Percentiles rank a stretch among this genome's conserved stretches.
These are phyloP conservation scores for Parietichytrium sp. DNA, from an alignment of 108 stramenopile species.

Conservation along the genomic window DNA sequence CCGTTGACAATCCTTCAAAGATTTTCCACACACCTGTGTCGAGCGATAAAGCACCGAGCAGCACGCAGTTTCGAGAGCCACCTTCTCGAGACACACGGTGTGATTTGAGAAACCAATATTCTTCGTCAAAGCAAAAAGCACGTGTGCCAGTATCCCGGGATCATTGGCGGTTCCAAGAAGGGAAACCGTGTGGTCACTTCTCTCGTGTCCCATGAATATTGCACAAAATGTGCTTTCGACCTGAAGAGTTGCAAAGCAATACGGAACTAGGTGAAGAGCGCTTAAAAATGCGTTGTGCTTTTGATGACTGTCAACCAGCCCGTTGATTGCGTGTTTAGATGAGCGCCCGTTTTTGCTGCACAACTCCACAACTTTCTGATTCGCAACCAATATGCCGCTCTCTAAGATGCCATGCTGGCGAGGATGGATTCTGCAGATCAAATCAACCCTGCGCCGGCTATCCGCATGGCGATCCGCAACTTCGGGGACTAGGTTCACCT, in stretches of 20 bases:
- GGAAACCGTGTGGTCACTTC: not conserved
- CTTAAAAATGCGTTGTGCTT: not conserved
- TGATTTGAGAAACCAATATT: not conserved
- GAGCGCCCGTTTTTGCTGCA: not conserved
- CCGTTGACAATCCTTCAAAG: no score
- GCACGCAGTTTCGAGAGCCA: no score
- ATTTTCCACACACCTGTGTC: no score
- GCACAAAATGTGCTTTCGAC: not conserved
- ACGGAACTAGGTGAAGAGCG: not conserved
- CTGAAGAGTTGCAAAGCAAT: constrained; percentile 11
- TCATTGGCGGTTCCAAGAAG: constrained; percentile 2
- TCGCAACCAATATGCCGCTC: constrained; percentile 6
- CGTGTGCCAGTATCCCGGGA: not conserved
- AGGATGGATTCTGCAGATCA: not conserved
- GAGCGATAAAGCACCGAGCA: no score
- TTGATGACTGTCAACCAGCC: not conserved
- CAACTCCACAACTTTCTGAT: not conserved
- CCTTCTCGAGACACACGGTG: not conserved
- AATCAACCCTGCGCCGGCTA: not conserved
- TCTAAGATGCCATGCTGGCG: not conserved
- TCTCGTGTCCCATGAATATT: not conserved
- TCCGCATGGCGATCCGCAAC: no score
- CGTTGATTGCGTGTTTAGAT: not conserved
- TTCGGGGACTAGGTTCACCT: no score
- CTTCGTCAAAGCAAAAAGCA: not conserved